Conservation (phyloP, 352 stramenopile species). For the Phytophthora boehmeriae region DNA sequence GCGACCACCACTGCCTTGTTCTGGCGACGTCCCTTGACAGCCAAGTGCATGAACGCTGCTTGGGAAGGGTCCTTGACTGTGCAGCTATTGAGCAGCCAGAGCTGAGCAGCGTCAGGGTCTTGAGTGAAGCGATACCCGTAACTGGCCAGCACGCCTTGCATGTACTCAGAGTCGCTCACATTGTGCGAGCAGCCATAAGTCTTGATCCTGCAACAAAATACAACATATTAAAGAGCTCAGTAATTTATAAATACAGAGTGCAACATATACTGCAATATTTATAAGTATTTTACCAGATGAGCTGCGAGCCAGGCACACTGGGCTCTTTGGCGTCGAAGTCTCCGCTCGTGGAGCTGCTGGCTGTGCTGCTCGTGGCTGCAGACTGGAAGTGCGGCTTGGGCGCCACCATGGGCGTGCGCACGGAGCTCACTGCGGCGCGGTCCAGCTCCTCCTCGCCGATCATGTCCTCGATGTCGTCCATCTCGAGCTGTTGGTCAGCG, state of each 20-base stretch:
- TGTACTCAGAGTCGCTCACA: slow-evolving; percentile 94
- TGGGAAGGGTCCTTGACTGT: slow-evolving; percentile 95
- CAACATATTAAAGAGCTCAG: not conserved
- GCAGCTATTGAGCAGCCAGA: slow-evolving; percentile 94
- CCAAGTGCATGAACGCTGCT: slow-evolving; percentile 89
- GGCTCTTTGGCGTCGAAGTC: slow-evolving; percentile 19
- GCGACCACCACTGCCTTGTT: slow-evolving; percentile 91
- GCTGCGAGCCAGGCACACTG: slow-evolving; percentile 67
- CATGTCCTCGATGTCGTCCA: slow-evolving; percentile 88
- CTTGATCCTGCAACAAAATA: slow-evolving; percentile 58
- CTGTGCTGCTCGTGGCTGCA: slow-evolving; percentile 22
- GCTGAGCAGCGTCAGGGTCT: slow-evolving; percentile 72
- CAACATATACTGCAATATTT: not conserved
- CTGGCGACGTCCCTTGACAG: slow-evolving; percentile 74
- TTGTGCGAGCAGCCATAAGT: slow-evolving; percentile 95
- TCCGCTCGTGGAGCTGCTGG: slow-evolving; percentile 23
- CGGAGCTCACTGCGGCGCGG: slow-evolving; percentile 48
- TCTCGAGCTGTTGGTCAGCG: slow-evolving; percentile 14
- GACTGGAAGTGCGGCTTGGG: slow-evolving; percentile 54
- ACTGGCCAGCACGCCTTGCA: slow-evolving; percentile 88
- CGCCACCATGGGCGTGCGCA: slow-evolving; percentile 64
- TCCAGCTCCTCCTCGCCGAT: slow-evolving; percentile 72
- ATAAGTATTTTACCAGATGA: slow-evolving; percentile 54
- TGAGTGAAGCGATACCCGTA: slow-evolving; percentile 91
- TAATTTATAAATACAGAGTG: slow-evolving; percentile 1